These are phyloP conservation scores for Thelephora terrestris DNA, from an alignment of 1,284 basidiomycete genomes.

Conservation along the genomic window DNA sequence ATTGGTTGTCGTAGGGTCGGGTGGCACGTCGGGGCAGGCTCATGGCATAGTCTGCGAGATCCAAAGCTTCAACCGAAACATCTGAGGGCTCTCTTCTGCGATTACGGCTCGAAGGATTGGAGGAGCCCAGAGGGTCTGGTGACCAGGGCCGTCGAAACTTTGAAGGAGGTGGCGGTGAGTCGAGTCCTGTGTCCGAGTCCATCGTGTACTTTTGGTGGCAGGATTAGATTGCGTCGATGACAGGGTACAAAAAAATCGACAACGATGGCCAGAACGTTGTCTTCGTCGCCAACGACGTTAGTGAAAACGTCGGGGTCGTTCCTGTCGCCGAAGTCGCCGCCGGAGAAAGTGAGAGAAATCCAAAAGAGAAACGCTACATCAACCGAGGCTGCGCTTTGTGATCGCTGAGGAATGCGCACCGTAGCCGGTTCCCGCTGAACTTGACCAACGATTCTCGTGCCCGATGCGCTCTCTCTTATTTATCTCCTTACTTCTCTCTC, in stretches of 20 bases:
- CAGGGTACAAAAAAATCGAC: slow-evolving; percentile 6
- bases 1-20: slow-evolving; percentile 15
- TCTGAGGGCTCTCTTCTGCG: slow-evolving; percentile 43
- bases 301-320: not conserved
- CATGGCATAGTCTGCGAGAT: slow-evolving; percentile 56
- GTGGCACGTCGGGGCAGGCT: slow-evolving; percentile 31
- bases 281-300: slow-evolving; percentile 8
- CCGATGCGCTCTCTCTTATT: too few species aligned
- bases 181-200: slow-evolving; percentile 32
- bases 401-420: too few species aligned
- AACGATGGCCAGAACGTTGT: slow-evolving; percentile 5
- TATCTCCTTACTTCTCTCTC: too few species aligned
- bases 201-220: slow-evolving; percentile 25
- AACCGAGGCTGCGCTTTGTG: too few species aligned
- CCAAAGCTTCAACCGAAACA: slow-evolving; percentile 55
- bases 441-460: too few species aligned
- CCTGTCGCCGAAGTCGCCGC: not conserved
- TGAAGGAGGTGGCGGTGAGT: slow-evolving; percentile 42
- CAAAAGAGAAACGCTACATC: too few species aligned
- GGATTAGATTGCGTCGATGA: slow-evolving; percentile 9
- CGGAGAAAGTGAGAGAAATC: not conserved
- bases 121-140: slow-evolving; percentile 37
- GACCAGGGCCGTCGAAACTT: slow-evolving; percentile 50
- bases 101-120: slow-evolving; percentile 13
- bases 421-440: too few species aligned